A percentile compares a stretch with the other conserved stretches of the same genome.
Conservation (phyloP, 176 grass and related monocot genomes). For the Hordeum marinum region DNA sequence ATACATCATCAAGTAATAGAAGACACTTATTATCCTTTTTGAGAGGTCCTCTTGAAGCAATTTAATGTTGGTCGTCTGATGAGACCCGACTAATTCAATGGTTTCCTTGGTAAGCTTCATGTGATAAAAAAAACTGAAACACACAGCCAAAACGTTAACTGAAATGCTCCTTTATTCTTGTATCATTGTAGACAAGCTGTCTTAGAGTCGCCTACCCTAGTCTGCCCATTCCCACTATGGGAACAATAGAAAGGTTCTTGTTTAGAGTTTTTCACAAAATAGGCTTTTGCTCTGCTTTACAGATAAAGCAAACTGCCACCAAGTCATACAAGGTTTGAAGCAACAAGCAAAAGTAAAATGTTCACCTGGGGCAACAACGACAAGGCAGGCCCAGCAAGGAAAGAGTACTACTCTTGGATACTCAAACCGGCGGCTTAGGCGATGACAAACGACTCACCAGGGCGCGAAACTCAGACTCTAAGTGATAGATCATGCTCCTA, state of each 20-base stretch:
- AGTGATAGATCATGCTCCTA: too few relatives aligned
- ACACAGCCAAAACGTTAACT: constrained; percentile 60
- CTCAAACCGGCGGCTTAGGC: too few relatives aligned
- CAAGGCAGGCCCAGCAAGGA: too few relatives aligned
- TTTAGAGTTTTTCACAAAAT: background rate
- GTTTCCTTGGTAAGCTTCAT: constrained; percentile 67
- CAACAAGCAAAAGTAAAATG: too few relatives aligned
- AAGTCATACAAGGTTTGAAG: too few relatives aligned
- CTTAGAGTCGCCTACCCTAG: constrained; percentile 67
- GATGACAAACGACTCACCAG: too few relatives aligned
- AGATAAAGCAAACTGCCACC: constrained; percentile 19
- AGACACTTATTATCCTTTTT: constrained; percentile 50
- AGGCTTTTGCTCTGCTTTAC: too few relatives aligned
- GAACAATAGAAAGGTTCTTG: constrained; percentile 34
- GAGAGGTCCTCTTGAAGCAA: constrained; percentile 69
- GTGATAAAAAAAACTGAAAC: constrained; percentile 72
- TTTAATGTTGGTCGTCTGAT: too few relatives aligned
- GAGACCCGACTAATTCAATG: constrained; percentile 47
- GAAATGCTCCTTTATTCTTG: constrained; percentile 58
- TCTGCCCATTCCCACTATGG: constrained; percentile 77
- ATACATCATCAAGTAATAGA: constrained; percentile 79
- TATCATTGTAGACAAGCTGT: constrained; percentile 73
- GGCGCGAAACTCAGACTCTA: too few relatives aligned
- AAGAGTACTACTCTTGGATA: too few relatives aligned
- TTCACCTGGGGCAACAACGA: too few relatives aligned